Percentiles rank a stretch among this genome's conserved stretches.
phyloP scores from a whole-genome alignment of 192 early-diverging fungal species.

The Backusella parvicylindrica region DNA sequence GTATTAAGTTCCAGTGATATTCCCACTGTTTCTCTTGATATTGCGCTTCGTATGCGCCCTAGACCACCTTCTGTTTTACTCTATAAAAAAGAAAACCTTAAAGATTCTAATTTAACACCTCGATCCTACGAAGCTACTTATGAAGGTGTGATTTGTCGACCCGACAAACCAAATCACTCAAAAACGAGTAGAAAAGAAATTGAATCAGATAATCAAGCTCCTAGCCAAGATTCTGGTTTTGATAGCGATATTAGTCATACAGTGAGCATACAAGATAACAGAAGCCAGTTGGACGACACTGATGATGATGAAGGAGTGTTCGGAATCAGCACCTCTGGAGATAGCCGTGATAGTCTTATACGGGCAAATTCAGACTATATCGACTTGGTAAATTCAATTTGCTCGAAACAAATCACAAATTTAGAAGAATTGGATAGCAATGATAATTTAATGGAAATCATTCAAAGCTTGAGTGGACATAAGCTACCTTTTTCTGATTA shows the following conservation, averaged over 20 bases:
- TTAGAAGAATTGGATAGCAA: not conserved
- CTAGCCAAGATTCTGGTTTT: not conserved
- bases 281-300: not conserved
- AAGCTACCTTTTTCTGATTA: not conserved
- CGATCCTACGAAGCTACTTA: conserved; percentile 6
- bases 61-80: conserved; percentile 43
- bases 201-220: not conserved
- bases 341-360: not conserved
- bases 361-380: not conserved
- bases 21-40: conserved; percentile 48
- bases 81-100: conserved; percentile 23
- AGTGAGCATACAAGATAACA: not conserved
- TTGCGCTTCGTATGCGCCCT: conserved; percentile 47
- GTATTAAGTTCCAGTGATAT: conserved; percentile 55
- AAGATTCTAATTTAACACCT: not conserved
- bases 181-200: not conserved
- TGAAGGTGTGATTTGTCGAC: not conserved
- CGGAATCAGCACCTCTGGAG: not conserved
- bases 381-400: not conserved
- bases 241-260: not conserved
- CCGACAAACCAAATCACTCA: not conserved
- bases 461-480: not conserved
- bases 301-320: not conserved
- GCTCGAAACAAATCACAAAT: not conserved
- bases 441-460: not conserved